phyloP scores from a whole-genome alignment of 2,329 filamentous ascomycete species.

The Drechslera avenae region DNA sequence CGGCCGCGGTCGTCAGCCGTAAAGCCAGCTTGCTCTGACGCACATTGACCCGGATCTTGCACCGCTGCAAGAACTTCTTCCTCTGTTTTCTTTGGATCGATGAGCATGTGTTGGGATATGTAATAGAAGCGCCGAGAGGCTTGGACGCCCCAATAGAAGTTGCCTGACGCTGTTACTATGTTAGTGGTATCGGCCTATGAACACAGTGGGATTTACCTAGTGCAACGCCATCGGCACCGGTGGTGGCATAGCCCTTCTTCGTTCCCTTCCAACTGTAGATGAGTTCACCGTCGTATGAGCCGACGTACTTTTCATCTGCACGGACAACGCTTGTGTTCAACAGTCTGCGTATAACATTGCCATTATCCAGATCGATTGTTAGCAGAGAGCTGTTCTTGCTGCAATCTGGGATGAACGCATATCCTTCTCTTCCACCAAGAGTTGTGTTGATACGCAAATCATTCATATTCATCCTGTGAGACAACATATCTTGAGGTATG shows the following conservation, averaged over 20 bases:
- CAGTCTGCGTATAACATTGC: slow-evolving; percentile 44
- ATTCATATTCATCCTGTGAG: slow-evolving; percentile 49
- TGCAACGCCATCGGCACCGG: slow-evolving; percentile 48
- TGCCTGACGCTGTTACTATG: slow-evolving; percentile 39
- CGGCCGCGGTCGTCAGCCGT: slow-evolving; percentile 51
- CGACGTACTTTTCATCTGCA: slow-evolving; percentile 50
- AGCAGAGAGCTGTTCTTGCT: slow-evolving; percentile 47
- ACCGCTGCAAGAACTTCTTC: slow-evolving; percentile 46
- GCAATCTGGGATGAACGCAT: slow-evolving; percentile 52
- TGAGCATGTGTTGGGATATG: slow-evolving; percentile 43
- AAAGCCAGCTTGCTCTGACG: slow-evolving; percentile 51
- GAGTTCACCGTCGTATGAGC: slow-evolving; percentile 44
- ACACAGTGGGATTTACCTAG: slow-evolving; percentile 21
- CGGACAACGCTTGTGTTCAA: slow-evolving; percentile 46
- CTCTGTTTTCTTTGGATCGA: slow-evolving; percentile 42
- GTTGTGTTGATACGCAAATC: slow-evolving; percentile 54
- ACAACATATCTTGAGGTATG: slow-evolving; percentile 44
- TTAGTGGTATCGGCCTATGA: background rate
- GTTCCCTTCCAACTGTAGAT: slow-evolving; percentile 49
- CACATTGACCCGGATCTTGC: slow-evolving; percentile 48
- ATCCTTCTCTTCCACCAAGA: slow-evolving; percentile 45
- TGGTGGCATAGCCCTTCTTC: slow-evolving; percentile 34
- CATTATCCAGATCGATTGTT: slow-evolving; percentile 48
- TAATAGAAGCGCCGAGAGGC: slow-evolving; percentile 51
- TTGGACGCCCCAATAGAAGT: slow-evolving; percentile 53